Base-by-base conservation (phyloP, 2,329 filamentous ascomycete genomes). In the Exophiala calicioides region DNA sequence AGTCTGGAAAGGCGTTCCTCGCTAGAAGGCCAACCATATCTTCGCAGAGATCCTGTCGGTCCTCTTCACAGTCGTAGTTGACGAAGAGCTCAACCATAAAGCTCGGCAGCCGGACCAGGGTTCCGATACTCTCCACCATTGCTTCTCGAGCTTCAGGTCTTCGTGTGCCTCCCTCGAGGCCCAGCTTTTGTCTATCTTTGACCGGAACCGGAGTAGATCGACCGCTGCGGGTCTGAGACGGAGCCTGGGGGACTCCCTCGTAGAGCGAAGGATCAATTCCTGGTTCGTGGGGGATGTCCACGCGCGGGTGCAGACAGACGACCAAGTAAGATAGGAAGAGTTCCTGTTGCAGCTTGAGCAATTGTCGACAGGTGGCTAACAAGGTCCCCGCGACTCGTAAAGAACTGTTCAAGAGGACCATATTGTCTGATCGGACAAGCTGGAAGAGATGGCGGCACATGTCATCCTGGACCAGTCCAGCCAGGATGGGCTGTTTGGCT, bases 71-170 rank as follows among this genome's bases (percentile, higher is more conserved):
- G 67, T 98, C 93, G 64, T 97, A 98, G 67, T 98, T 98, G 68
- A 97, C 83, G 64, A 96, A 98, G 5, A 98, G 77, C 66, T 98
- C 94, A 8, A 86, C 83, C 82, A 97, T 90, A 63, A 94, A 98
- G 31, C 84, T 90, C 1, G 93, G 90, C 75, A 98, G 95, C 31
- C 94, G 81, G 27, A 90, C 88, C 50, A 98, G 74, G 44, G 91
- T 90, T 26, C 91, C 90, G 33, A 98, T 85, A 59, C 88, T 95
- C 70, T 98, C 93, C 3, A 98, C 89, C 93, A 98, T 98, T 23
- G 93, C 90, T 73, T 98, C 93, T 58, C 93, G 81, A 21, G 93
- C 90, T 68, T 98, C 94, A 3, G 93, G 93, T 65, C 94, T 95
- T 53, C 93, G 80, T 26, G 88, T 82, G 6, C 91, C 90, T 1